Percentiles rank a stretch among this genome's conserved stretches.
Evolutionary conservation across 179 eudicot species (phyloP).

Genomic region (Sideroxylon spinosum): DNA sequence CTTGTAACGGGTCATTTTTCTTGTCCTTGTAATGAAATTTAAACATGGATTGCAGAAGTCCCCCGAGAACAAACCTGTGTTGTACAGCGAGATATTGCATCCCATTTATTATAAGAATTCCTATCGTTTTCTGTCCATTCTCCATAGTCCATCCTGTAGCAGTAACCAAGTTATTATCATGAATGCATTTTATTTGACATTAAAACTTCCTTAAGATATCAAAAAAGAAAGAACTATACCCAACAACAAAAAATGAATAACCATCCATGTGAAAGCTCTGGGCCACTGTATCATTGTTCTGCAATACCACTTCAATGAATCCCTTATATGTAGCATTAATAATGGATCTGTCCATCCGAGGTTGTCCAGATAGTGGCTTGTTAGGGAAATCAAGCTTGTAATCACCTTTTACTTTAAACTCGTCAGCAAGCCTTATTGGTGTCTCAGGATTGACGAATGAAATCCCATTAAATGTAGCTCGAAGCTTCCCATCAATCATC

Average conservation of each 20-base stretch:
- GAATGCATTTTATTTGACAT: background rate
- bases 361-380: slow-evolving; percentile 44
- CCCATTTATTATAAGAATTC: slow-evolving; percentile 78
- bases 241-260: slow-evolving; percentile 83
- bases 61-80: slow-evolving; percentile 51
- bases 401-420: slow-evolving; percentile 52
- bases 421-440: slow-evolving; percentile 84
- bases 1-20: background rate
- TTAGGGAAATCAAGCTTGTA: slow-evolving; percentile 79
- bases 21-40: background rate
- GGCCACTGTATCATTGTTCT: slow-evolving; percentile 81
- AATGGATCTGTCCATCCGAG: slow-evolving; percentile 51
- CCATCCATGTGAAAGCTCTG: slow-evolving; percentile 91
- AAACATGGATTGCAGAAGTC: background rate
- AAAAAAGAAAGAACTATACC: slow-evolving; percentile 38
- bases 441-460: slow-evolving; percentile 77
- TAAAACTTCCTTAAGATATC: background rate
- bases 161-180: background rate
- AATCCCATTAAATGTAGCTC: slow-evolving; percentile 74
- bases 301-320: slow-evolving; percentile 71
- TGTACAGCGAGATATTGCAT: slow-evolving; percentile 77
- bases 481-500: slow-evolving; percentile 52
- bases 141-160: slow-evolving; percentile 71
- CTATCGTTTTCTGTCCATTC: slow-evolving; percentile 72
- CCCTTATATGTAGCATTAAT: slow-evolving; percentile 83